Base-by-base conservation (phyloP, 164 flowering plant species). In the Vitis labrusca region DNA sequence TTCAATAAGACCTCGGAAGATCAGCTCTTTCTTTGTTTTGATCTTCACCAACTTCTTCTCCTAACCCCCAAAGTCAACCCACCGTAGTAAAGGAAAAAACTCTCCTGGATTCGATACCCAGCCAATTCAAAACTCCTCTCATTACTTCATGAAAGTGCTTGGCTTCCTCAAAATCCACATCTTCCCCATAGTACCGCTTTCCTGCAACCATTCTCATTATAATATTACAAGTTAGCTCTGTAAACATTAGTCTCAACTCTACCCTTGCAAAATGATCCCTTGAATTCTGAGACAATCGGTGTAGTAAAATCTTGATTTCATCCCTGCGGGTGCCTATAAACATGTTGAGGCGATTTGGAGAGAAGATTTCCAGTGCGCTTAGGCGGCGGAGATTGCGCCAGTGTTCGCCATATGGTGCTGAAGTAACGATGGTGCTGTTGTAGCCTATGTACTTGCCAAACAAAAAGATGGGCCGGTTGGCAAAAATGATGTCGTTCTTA, bases 1-100 rank as follows among this genome's bases (percentile, higher is more conserved):
- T 17, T 74, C 77, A 19, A 74, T 59, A 53, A 69, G 16, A 2
- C 77, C 69, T 47, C 59, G 73, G 50, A 61, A 64, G 51, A 64
- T 57, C 14, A 2, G 0, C 23, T 74, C 77, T 8, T 9, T 3
- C 49, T n/a, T 63, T 16, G 50, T 37, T 2, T 44, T 44, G 9
- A 68, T 15, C 55, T 16, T 50, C 19, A 0, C 49, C 12, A 57
- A 5, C 16, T 50, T 62, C 71, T 67, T 73, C 15, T 27, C 59
- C 50, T 23, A 63, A 5, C 60, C 48, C 1, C 50, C 49, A 49
- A 2, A 14, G 16, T 32, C 58, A n/a, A 64, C 15, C 69, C 65
- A 65, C 10, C 50, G 64, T 64, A 64, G 19, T 0, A 69, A 10
- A 1, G 73, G 73, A 13, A 74, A 13, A 49, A 48, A 74, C 15